Conservation (phyloP, 2,329 filamentous ascomycete species). For the Huntiella abstrusa region DNA sequence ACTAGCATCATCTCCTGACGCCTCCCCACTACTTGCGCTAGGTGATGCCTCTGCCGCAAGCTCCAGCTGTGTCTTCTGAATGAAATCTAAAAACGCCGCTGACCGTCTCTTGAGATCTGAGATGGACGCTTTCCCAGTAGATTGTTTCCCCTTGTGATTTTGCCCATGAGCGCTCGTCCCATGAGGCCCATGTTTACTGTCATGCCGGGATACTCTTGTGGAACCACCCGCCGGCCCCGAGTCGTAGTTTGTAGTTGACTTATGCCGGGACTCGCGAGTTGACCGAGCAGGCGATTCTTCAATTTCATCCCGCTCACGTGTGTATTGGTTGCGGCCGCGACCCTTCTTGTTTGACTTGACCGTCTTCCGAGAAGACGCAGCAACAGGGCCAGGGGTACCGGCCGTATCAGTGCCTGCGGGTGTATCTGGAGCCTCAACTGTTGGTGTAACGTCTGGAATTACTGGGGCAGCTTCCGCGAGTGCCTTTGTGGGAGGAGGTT, state of each 20-base stretch:
- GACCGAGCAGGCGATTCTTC: constrained; percentile 39
- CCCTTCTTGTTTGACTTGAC: constrained; percentile 40
- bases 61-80: constrained; percentile 73
- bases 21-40: constrained; percentile 20
- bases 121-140: constrained; percentile 57
- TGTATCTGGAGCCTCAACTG: constrained; percentile 12
- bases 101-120: constrained; percentile 76
- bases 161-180: constrained; percentile 28
- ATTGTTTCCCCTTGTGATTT: constrained; percentile 32
- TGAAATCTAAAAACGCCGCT: constrained; percentile 72
- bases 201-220: constrained; percentile 14
- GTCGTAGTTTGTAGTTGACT: constrained; percentile 2
- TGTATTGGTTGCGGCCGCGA: constrained; percentile 66
- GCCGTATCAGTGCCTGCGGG: constrained; percentile 15
- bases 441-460: not conserved
- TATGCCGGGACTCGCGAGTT: constrained; percentile 23
- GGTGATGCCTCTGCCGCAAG: constrained; percentile 46
- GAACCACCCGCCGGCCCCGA: not conserved
- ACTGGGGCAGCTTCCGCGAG: not conserved
- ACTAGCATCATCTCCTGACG: constrained; percentile 12
- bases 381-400: constrained; percentile 19
- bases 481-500: not conserved
- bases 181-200: constrained; percentile 20
- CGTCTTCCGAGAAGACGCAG: constrained; percentile 37
- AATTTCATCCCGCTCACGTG: constrained; percentile 49